A percentile compares a stretch with the other conserved stretches of the same genome.
These are phyloP conservation scores for Macrophomina phaseolina DNA, from an alignment of 2,329 filamentous ascomycete genomes.

Conservation along the genomic window DNA sequence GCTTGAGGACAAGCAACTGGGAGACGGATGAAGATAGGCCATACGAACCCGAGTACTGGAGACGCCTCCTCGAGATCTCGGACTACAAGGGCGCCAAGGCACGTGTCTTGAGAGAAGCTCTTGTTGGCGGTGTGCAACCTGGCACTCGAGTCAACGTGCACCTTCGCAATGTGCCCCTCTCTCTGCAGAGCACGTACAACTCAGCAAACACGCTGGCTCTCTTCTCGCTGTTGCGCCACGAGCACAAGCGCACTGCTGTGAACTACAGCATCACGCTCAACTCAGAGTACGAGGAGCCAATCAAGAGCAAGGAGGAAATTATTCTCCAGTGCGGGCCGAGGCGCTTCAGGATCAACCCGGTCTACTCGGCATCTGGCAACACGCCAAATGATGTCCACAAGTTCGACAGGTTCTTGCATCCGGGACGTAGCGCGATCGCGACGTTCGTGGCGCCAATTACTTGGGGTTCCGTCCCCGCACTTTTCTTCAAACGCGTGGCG, in stretches of 20 bases:
- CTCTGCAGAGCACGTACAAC: conserved; percentile 60
- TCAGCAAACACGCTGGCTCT: conserved; percentile 69
- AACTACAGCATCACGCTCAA: conserved; percentile 90
- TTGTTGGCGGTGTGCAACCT: conserved; percentile 84
- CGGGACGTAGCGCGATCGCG: conserved; percentile 86
- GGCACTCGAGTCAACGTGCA: conserved; percentile 85
- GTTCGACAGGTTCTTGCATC: conserved; percentile 89
- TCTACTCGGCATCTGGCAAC: conserved; percentile 87
- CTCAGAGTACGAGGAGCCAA: conserved; percentile 73
- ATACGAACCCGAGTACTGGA: conserved; percentile 89
- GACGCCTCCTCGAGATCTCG: conserved; percentile 80
- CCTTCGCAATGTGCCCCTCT: conserved; percentile 65
- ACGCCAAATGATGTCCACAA: conserved; percentile 98
- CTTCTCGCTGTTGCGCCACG: conserved; percentile 88
- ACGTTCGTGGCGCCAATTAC: conserved; percentile 88
- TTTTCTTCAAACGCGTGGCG: conserved; percentile 77
- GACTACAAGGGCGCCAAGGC: conserved; percentile 88
- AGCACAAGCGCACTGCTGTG: conserved; percentile 89
- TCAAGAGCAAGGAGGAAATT: conserved; percentile 91
- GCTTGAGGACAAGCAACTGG: conserved; percentile 85
- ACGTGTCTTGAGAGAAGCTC: conserved; percentile 76
- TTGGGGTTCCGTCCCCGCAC: conserved; percentile 88
- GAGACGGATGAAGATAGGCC: conserved; percentile 85
- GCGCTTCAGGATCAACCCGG: conserved; percentile 83
- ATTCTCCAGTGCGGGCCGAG: conserved; percentile 91